Evolutionary conservation across 2,329 filamentous ascomycete genomes (phyloP).

Genomic region (Aspergillus sp.): DNA sequence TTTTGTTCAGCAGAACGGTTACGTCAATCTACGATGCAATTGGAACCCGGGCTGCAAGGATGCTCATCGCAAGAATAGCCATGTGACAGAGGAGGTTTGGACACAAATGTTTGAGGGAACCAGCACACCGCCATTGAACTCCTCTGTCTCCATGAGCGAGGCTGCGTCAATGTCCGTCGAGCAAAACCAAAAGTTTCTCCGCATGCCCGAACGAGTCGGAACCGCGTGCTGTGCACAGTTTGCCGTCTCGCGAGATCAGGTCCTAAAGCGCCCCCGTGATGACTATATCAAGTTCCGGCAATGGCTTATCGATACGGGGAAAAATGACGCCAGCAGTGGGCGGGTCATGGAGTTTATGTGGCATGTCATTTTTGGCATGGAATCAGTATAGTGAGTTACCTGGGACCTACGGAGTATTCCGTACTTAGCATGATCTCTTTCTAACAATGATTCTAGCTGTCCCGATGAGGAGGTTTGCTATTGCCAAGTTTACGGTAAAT

Average conservation of each 20-base stretch:
- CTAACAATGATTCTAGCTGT: conserved; percentile 15
- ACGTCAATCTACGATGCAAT: conserved; percentile 58
- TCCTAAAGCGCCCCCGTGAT: conserved; percentile 44
- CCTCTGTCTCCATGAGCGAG: conserved; percentile 9
- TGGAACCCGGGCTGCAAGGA: conserved; percentile 52
- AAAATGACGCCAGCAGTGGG: conserved; percentile 53
- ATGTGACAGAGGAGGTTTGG: conserved; percentile 34
- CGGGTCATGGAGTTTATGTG: conserved; percentile 62
- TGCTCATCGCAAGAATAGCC: conserved; percentile 27
- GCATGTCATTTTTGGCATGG: conserved; percentile 52
- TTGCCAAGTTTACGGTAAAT: conserved; percentile 32
- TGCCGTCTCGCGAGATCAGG: conserved; percentile 52
- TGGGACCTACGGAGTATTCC: background rate
- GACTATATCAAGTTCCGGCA: conserved; percentile 55
- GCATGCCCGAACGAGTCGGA: conserved; percentile 48
- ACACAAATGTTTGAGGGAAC: conserved; percentile 36
- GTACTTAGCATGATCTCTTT: background rate
- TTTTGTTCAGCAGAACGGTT: conserved; percentile 51
- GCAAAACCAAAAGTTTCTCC: conserved; percentile 21
- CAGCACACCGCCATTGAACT: conserved; percentile 28
- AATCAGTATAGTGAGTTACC: conserved; percentile 34
- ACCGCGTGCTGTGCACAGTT: conserved; percentile 65
- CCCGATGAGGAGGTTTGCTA: conserved; percentile 31
- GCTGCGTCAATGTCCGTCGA: conserved; percentile 1
- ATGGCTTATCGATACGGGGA: conserved; percentile 55